Conservation (phyloP, 2,329 filamentous ascomycete species). For the Aspergillus flavus region DNA sequence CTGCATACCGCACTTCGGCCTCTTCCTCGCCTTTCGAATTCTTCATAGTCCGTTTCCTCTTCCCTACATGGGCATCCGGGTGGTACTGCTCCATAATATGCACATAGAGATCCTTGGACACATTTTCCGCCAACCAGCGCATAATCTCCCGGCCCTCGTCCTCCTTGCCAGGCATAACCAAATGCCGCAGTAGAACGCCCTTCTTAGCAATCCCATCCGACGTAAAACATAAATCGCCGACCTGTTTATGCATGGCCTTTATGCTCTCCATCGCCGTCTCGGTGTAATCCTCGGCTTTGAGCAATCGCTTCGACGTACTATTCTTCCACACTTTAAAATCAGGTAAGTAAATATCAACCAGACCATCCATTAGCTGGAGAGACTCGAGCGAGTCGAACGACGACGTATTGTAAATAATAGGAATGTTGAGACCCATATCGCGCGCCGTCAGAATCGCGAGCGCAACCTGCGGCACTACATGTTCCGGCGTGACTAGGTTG, state of each 20-base stretch:
- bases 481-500: constrained; percentile 84
- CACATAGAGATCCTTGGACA: constrained; percentile 75
- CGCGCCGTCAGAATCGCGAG: constrained; percentile 74
- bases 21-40: constrained; percentile 26
- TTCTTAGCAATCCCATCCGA: constrained; percentile 77
- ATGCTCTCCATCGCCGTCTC: constrained; percentile 74
- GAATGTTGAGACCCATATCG: constrained; percentile 68
- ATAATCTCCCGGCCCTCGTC: constrained; percentile 75
- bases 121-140: constrained; percentile 70
- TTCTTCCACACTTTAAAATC: constrained; percentile 83
- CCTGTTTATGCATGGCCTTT: constrained; percentile 77
- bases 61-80: constrained; percentile 79
- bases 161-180: constrained; percentile 82
- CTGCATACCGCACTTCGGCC: constrained; percentile 65
- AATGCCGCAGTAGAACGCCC: constrained; percentile 74
- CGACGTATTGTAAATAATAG: constrained; percentile 84
- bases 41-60: constrained; percentile 49
- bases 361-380: constrained; percentile 71
- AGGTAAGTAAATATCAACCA: constrained; percentile 84
- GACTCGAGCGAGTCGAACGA: constrained; percentile 77
- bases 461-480: constrained; percentile 81
- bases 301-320: constrained; percentile 66
- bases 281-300: constrained; percentile 79
- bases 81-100: constrained; percentile 91
- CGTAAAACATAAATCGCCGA: constrained; percentile 82